Evolutionary conservation across 108 stramenopile genomes (phyloP).

Genomic region (Cyclostephanos tholiformis): DNA sequence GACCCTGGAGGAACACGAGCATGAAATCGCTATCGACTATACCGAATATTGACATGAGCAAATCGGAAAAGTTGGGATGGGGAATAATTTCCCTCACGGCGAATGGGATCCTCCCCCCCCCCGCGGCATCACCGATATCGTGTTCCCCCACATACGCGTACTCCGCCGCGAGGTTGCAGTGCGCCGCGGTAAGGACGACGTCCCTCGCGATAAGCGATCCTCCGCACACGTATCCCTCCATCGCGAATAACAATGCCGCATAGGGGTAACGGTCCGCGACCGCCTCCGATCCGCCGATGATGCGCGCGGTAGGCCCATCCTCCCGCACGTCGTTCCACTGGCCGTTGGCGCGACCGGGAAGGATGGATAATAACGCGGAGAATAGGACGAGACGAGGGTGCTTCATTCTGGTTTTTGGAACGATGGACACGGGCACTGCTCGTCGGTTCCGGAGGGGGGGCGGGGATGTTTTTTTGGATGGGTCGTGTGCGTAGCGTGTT

Average conservation of each 20-base stretch:
- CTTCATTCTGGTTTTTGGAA: neutral
- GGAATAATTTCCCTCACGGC: slow-evolving; percentile 1
- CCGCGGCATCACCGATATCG: neutral
- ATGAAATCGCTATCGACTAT: slow-evolving; percentile 24
- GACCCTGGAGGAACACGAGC: slow-evolving; percentile 13
- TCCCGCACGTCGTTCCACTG: neutral
- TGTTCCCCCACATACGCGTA: slow-evolving; percentile 28
- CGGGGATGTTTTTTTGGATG: too few species aligned
- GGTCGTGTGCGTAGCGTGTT: too few species aligned
- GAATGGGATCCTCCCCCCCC: slow-evolving; percentile 7
- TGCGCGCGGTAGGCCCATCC: slow-evolving; percentile 6
- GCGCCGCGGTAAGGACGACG: slow-evolving; percentile 44
- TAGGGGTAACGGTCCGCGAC: slow-evolving; percentile 33
- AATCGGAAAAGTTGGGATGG: slow-evolving; percentile 10
- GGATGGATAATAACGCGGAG: neutral
- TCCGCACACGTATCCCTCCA: slow-evolving; percentile 22
- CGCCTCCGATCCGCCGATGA: slow-evolving; percentile 40
- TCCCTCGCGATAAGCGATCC: slow-evolving; percentile 34
- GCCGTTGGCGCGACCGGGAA: neutral
- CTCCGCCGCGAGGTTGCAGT: slow-evolving; percentile 9
- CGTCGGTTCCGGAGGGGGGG: too few species aligned
- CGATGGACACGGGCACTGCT: too few species aligned
- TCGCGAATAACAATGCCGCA: slow-evolving; percentile 15
- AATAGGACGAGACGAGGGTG: neutral
- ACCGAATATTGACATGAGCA: too few species aligned